Base-by-base conservation (phyloP, 768 basidiomycete genomes). In the Jaapia argillacea region DNA sequence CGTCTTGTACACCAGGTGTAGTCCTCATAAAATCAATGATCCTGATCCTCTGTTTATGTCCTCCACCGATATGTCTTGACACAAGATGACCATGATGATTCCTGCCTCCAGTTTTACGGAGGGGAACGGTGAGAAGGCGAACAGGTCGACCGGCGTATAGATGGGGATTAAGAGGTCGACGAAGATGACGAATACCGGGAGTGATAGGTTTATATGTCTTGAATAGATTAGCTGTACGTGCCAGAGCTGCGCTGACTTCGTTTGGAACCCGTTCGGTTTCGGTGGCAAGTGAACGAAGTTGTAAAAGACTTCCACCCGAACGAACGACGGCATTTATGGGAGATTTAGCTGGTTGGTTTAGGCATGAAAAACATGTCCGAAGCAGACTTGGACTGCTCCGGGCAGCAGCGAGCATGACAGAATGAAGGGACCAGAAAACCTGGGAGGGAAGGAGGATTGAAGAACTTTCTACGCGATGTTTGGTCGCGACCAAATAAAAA, bases 181-280 rank as follows among this genome's bases (percentile, higher is more conserved):
- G 74, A 36, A 93, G 75, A 59, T 96, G 91, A 28, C 94, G 89
- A 26, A 91, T 72, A 51, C 83, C 78, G 1, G 90, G 90, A 0
- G 87, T 79, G 44, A 90, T 69, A 53, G 91, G 90, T 56, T 92
- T 90, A 67, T 87, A 93, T 18, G 81, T 89, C 65, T 92, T 92
- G 72, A 81, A 90, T 43, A 81, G 66, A 36, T 65, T 66, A 21
- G 71, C 62, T 37, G 70, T 69, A 43, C 79, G 70, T 48, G 71
- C 61, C 44, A 81, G 67, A 12, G 75, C 72, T 14, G 51, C 54
- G 39, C 55, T 58, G 48, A 63, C 54, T 43, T 61, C 58, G 27
- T 59, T 51, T 21, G 68, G 59, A 21, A 16, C 28, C n/a, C n/a
- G n/a, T 33, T 10, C 28, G 16, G 16, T 16, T 33, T 33, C 28